Evolutionary conservation across 1,284 basidiomycete genomes (phyloP).

Genomic region (Butyriboletus appendiculatus): DNA sequence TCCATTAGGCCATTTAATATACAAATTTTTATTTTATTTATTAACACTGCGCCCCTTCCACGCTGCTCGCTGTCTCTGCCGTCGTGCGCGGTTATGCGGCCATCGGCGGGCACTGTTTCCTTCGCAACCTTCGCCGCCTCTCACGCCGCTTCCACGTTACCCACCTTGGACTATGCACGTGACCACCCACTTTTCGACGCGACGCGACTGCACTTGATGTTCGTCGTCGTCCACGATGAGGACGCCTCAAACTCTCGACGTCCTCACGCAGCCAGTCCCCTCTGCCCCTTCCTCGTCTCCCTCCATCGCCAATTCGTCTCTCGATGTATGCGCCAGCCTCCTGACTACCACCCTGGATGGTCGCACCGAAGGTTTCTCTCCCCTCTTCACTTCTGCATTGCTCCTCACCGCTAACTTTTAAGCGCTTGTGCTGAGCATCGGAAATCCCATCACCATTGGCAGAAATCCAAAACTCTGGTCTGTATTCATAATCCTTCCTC

Average conservation of each 20-base stretch:
- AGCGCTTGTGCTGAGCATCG: slow-evolving; percentile 60
- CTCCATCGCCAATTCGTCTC: slow-evolving; percentile 6
- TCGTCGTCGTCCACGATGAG: slow-evolving; percentile 20
- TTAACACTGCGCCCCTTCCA: slow-evolving; percentile 7
- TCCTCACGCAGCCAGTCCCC: slow-evolving; percentile 31
- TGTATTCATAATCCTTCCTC: slow-evolving; percentile 7
- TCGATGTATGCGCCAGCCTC: slow-evolving; percentile 67
- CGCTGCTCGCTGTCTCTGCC: slow-evolving; percentile 11
- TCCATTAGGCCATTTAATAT: slow-evolving; percentile 3
- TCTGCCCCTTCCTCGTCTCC: slow-evolving; percentile 25
- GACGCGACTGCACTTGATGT: slow-evolving; percentile 6
- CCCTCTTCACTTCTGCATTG: neutral
- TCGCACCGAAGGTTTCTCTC: slow-evolving; percentile 55
- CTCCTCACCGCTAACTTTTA: slow-evolving; percentile 19
- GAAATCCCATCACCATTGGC: slow-evolving; percentile 65
- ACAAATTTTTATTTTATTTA: neutral
- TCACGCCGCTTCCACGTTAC: neutral
- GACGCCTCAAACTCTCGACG: slow-evolving; percentile 18
- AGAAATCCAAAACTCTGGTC: slow-evolving; percentile 60
- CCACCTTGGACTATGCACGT: slow-evolving; percentile 23
- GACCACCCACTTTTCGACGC: slow-evolving; percentile 13
- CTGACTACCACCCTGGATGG: slow-evolving; percentile 54
- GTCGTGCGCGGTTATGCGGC: slow-evolving; percentile 14
- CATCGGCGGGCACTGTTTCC: slow-evolving; percentile 10
- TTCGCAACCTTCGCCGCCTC: slow-evolving; percentile 14